A percentile compares a stretch with the other conserved stretches of the same genome.
phyloP scores from a whole-genome alignment of 2,329 filamentous ascomycete species.

The Clarireedia monteithiana region DNA sequence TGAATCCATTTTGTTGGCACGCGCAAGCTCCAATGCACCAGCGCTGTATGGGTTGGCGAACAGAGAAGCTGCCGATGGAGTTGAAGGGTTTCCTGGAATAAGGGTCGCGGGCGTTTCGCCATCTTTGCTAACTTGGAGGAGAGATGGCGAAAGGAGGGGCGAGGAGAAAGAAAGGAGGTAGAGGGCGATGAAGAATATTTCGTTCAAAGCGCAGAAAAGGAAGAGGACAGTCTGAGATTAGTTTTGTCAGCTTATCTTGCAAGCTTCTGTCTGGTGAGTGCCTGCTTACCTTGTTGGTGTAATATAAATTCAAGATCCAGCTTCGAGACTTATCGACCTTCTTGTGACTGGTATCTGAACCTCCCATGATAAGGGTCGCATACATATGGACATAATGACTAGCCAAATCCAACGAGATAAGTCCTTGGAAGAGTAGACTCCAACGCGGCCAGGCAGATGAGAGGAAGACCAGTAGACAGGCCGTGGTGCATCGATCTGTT shows the following conservation, averaged over 20 bases:
- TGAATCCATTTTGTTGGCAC: conserved; percentile 87
- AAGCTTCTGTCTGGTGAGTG: background rate
- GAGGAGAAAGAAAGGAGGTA: conserved; percentile 97
- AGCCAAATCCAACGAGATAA: conserved; percentile 87
- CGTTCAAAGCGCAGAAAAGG: conserved; percentile 81
- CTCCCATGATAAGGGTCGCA: conserved; percentile 82
- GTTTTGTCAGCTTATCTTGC: conserved; percentile 1
- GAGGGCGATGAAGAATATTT: conserved; percentile 95
- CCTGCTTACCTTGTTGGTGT: conserved; percentile 79
- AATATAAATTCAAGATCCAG: conserved; percentile 89
- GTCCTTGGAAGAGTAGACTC: conserved; percentile 86
- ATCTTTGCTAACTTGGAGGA: conserved; percentile 55
- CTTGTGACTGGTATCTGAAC: conserved; percentile 77
- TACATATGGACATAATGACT: conserved; percentile 99
- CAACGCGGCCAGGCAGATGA: conserved; percentile 91
- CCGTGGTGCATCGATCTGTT: conserved; percentile 93
- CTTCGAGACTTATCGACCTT: conserved; percentile 82
- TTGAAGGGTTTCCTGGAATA: conserved; percentile 61
- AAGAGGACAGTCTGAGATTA: conserved; percentile 72
- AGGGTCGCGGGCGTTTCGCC: conserved; percentile 44
- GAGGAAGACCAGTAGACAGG: conserved; percentile 89
- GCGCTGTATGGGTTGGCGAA: conserved; percentile 89
- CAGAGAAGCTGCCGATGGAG: conserved; percentile 61
- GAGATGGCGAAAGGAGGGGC: conserved; percentile 77
- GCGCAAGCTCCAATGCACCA: conserved; percentile 82